These are phyloP conservation scores for Ottelia alismoides DNA, from an alignment of 106 monocot species.

Conservation along the genomic window DNA sequence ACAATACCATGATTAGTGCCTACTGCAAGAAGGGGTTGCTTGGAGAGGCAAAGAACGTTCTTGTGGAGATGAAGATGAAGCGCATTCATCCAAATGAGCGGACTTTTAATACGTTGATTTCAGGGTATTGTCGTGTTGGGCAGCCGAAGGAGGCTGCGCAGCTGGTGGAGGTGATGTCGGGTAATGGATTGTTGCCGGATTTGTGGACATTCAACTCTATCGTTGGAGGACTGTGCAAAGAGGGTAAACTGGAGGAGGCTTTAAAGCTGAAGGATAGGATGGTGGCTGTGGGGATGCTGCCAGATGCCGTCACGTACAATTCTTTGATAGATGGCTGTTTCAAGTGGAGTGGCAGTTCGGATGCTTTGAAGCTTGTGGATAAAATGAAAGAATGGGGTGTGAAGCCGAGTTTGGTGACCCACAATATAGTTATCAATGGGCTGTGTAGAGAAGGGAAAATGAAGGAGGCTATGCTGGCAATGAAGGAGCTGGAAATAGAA, in stretches of 20 bases:
- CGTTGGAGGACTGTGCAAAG: slow-evolving; percentile 54
- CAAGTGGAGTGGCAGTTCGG: slow-evolving; percentile 18
- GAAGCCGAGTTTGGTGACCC: slow-evolving; percentile 34
- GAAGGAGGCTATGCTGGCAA: slow-evolving; percentile 39
- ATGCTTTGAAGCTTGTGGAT: slow-evolving; percentile 41
- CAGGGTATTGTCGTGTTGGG: slow-evolving; percentile 57
- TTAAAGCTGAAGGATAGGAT: slow-evolving; percentile 58
- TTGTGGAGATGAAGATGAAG: slow-evolving; percentile 66
- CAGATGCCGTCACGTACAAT: slow-evolving; percentile 71
- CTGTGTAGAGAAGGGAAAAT: slow-evolving; percentile 67
- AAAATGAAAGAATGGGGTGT: slow-evolving; percentile 58
- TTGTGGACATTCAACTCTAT: slow-evolving; percentile 75
- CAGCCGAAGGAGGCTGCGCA: slow-evolving; percentile 70
- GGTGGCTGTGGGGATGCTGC: slow-evolving; percentile 33
- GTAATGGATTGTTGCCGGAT: slow-evolving; percentile 45
- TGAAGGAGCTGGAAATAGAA: slow-evolving; percentile 71
- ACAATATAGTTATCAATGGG: slow-evolving; percentile 67
- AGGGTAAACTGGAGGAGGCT: slow-evolving; percentile 62
- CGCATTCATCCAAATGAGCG: slow-evolving; percentile 28
- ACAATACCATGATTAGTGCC: slow-evolving; percentile 71
- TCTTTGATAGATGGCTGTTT: slow-evolving; percentile 74
- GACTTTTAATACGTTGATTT: slow-evolving; percentile 78
- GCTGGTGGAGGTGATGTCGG: slow-evolving; percentile 59
- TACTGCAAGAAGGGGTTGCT: slow-evolving; percentile 71
- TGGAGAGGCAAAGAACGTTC: slow-evolving; percentile 39